phyloP scores from a whole-genome alignment of 2,329 filamentous ascomycete species.

The Pseudogymnoascus sp. region DNA sequence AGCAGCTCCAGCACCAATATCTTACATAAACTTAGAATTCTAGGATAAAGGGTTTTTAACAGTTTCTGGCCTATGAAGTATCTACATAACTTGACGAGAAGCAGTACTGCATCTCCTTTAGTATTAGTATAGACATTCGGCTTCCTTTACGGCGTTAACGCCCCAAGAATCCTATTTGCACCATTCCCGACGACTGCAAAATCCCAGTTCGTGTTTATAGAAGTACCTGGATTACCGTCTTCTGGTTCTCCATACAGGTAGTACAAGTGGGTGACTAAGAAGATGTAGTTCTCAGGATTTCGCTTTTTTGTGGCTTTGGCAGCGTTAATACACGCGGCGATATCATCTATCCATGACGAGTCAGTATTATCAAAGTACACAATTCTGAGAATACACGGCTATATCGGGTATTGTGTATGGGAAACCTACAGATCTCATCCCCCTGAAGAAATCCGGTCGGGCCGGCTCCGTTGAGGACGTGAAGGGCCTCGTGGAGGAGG shows the following conservation, averaged over 20 bases:
- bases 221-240: not conserved
- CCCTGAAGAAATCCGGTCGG: not conserved
- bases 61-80: not conserved
- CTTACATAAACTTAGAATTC: not conserved
- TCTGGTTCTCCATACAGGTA: not conserved
- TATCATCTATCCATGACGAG: not conserved
- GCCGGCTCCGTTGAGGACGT: not conserved
- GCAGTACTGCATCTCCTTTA: not conserved
- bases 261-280: not conserved
- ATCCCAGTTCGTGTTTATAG: not conserved
- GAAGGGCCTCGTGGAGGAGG: not conserved
- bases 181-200: not conserved
- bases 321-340: not conserved
- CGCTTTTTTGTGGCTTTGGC: not conserved
- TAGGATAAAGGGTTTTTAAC: not conserved
- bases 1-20: too few species aligned
- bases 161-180: not conserved
- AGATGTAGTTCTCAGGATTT: not conserved
- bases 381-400: not conserved
- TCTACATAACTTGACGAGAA: not conserved
- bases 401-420: not conserved
- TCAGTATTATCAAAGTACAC: not conserved
- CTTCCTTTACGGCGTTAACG: not conserved
- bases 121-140: not conserved
- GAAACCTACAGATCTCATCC: not conserved